Conservation (phyloP, 768 basidiomycete species). For the Boletus patriciae region DNA sequence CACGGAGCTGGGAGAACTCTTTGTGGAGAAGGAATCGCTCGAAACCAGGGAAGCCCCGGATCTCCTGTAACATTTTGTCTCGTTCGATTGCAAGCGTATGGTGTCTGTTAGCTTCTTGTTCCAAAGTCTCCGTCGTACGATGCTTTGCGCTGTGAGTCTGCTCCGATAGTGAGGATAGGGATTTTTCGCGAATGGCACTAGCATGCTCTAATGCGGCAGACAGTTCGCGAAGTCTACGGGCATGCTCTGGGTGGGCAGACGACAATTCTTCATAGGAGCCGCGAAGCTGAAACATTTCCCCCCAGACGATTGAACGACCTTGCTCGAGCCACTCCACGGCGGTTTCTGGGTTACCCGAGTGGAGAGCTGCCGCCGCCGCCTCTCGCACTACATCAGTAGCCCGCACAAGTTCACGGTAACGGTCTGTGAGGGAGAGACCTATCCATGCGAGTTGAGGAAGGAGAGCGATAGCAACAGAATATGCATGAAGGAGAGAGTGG, state of each 20-base stretch:
- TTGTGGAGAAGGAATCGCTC: too few species aligned
- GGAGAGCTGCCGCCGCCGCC: not conserved
- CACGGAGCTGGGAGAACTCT: too few species aligned
- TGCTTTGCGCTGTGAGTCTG: too few species aligned
- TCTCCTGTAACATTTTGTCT: too few species aligned
- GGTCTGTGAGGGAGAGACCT: not conserved
- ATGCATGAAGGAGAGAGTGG: slow-evolving; percentile 17
- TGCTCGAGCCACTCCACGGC: slow-evolving; percentile 15
- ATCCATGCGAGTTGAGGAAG: slow-evolving; percentile 14
- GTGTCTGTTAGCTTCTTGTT: too few species aligned
- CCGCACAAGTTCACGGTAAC: not conserved
- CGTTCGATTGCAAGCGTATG: too few species aligned
- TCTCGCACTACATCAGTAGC: slow-evolving; percentile 1
- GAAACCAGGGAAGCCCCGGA: too few species aligned
- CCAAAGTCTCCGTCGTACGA: too few species aligned
- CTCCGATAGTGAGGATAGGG: too few species aligned
- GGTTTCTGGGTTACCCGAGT: not conserved
- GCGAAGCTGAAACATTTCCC: not conserved
- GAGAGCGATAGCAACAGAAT: slow-evolving; percentile 16
- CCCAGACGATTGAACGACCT: slow-evolving; percentile 10
- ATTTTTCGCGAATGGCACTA: not conserved
- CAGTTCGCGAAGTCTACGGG: not conserved
- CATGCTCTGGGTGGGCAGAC: not conserved
- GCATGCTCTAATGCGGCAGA: not conserved
- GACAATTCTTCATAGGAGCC: slow-evolving; percentile 2